These are phyloP conservation scores for Ceratobasidium sp. DNA, from an alignment of 1,284 basidiomycete genomes.

Conservation along the genomic window DNA sequence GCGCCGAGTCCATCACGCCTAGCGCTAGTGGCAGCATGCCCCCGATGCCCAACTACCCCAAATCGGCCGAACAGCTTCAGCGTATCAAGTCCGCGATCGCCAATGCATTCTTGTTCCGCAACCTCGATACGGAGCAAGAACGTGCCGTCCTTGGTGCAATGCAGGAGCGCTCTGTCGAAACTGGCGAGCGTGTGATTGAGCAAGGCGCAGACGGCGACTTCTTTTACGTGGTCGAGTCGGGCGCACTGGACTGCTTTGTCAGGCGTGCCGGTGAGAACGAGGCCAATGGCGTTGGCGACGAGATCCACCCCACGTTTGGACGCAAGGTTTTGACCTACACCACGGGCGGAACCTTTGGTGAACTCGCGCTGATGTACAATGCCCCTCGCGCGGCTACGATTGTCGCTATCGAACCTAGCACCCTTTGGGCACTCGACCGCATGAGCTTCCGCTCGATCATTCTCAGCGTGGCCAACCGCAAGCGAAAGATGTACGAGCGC, in stretches of 20 bases:
- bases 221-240: slow-evolving; percentile 96
- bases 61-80: slow-evolving; percentile 82
- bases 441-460: slow-evolving; percentile 99
- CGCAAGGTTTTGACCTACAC: slow-evolving; percentile 86
- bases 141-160: slow-evolving; percentile 93
- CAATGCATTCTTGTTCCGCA: slow-evolving; percentile 93
- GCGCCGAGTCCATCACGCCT: slow-evolving; percentile 94
- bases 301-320: slow-evolving; percentile 67
- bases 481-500: slow-evolving; percentile 93
- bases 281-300: slow-evolving; percentile 57
- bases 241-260: slow-evolving; percentile 88
- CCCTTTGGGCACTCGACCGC: slow-evolving; percentile 94
- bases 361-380: slow-evolving; percentile 97
- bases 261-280: slow-evolving; percentile 59
- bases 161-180: slow-evolving; percentile 80
- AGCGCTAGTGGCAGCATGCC: slow-evolving; percentile 70
- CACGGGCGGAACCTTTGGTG: slow-evolving; percentile 90
- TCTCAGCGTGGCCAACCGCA: slow-evolving; percentile 82
- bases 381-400: slow-evolving; percentile 96
- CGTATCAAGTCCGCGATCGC: slow-evolving; percentile 88
- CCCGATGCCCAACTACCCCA: slow-evolving; percentile 73
- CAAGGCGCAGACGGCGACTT: slow-evolving; percentile 97
- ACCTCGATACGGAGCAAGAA: slow-evolving; percentile 96
- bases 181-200: slow-evolving; percentile 87
- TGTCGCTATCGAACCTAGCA: slow-evolving; percentile 81